A percentile compares a stretch with the other conserved stretches of the same genome.
These are phyloP conservation scores for Stentor roeselii DNA, from an alignment of 73 alveolate genomes.

Conservation along the genomic window DNA sequence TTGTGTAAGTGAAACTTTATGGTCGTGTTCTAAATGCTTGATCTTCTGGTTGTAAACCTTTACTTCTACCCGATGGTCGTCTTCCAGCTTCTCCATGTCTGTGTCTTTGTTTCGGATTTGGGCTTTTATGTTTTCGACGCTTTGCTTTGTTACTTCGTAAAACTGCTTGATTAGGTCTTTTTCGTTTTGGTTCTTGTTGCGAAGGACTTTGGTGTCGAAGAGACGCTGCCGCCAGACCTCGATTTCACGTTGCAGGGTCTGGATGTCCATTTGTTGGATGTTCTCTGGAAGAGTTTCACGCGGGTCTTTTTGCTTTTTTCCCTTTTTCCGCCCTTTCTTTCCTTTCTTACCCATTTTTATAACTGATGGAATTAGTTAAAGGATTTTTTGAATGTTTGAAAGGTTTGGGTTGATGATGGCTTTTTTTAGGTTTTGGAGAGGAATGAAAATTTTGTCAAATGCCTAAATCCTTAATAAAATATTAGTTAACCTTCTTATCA, in stretches of 20 bases:
- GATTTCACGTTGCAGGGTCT: slow-evolving; percentile 43
- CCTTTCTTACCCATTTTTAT: too few relatives aligned
- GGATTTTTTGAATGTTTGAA: too few relatives aligned
- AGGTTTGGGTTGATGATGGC: too few relatives aligned
- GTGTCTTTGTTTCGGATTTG: slow-evolving; percentile 77
- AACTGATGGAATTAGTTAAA: too few relatives aligned
- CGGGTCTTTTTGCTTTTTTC: not conserved
- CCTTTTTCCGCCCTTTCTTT: not conserved
- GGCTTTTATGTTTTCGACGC: slow-evolving; percentile 67
- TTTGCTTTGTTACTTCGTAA: slow-evolving; percentile 70
- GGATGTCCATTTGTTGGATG: slow-evolving; percentile 40
- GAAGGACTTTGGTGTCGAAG: slow-evolving; percentile 67
- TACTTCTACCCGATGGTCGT: slow-evolving; percentile 76
- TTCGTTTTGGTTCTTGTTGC: slow-evolving; percentile 86
- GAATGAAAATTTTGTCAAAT: too few relatives aligned
- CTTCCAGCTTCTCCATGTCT: slow-evolving; percentile 73
- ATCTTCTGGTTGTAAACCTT: slow-evolving; percentile 87
- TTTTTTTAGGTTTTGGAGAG: too few relatives aligned
- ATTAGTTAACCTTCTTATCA: too few relatives aligned
- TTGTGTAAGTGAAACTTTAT: slow-evolving; percentile 63
- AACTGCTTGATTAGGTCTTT: slow-evolving; percentile 90
- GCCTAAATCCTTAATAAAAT: too few relatives aligned
- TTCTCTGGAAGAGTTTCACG: not conserved
- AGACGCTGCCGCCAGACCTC: slow-evolving; percentile 58
- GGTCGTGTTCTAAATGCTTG: slow-evolving; percentile 92